Evolutionary conservation across 192 early-diverging fungal species (phyloP).

Genomic region (Gonapodya prolifera): DNA sequence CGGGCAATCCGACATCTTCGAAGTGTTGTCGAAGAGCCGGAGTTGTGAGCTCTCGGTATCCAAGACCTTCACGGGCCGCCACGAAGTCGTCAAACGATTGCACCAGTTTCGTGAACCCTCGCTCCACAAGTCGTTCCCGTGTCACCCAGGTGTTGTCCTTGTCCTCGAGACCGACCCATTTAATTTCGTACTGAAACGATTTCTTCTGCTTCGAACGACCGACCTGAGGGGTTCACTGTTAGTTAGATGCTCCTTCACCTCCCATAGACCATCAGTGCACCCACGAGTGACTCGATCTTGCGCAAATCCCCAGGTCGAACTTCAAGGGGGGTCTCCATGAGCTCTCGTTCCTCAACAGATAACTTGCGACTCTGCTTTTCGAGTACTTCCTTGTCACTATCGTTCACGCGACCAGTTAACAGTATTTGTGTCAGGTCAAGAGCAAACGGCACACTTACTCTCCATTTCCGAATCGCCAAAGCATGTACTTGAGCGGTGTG

Average conservation of each 20-base stretch:
- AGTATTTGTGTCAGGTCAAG: too few relatives aligned
- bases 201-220: constrained; percentile 65
- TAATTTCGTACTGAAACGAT: constrained; percentile 71
- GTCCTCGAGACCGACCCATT: constrained; percentile 47
- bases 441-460: too few relatives aligned
- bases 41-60: constrained; percentile 51
- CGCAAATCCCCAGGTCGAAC: background rate
- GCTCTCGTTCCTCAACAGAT: constrained; percentile 40
- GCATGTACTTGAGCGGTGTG: too few relatives aligned
- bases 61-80: constrained; percentile 56
- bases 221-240: too few relatives aligned
- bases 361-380: constrained; percentile 59
- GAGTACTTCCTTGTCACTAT: constrained; percentile 64
- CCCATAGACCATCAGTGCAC: too few relatives aligned
- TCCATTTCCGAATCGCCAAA: too few relatives aligned
- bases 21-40: constrained; percentile 55
- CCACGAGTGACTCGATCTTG: background rate
- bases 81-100: constrained; percentile 67
- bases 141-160: constrained; percentile 58
- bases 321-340: background rate
- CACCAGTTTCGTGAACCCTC: constrained; percentile 61
- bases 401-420: constrained; percentile 54
- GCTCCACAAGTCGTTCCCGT: constrained; percentile 51
- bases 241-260: too few relatives aligned
- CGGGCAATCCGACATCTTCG: constrained; percentile 60